A percentile compares a stretch with the other conserved stretches of the same genome.
phyloP scores from a whole-genome alignment of 495 filamentous ascomycete species.

The Neurospora sp. region DNA sequence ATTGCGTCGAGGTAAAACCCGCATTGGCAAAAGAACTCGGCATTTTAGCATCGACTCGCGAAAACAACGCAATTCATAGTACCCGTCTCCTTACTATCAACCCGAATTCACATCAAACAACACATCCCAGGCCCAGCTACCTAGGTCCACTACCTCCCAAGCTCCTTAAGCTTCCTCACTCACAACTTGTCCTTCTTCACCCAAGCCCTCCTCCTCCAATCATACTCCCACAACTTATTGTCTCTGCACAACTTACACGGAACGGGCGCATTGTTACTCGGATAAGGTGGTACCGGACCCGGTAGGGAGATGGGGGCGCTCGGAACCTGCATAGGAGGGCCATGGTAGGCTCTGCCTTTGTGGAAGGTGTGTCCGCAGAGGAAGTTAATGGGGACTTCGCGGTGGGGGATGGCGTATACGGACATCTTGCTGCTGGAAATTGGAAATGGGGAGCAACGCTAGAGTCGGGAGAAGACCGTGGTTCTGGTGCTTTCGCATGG shows the following conservation, averaged over 20 bases:
- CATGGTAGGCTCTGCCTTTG: neutral
- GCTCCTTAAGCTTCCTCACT: neutral
- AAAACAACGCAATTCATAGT: neutral
- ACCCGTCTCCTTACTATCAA: neutral
- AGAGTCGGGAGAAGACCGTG: neutral
- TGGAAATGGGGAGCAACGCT: neutral
- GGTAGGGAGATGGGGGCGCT: neutral
- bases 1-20: neutral
- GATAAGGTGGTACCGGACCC: neutral
- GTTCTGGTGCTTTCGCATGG: neutral
- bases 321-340: neutral
- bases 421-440: neutral
- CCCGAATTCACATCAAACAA: neutral
- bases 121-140: neutral
- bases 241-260: neutral
- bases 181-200: neutral
- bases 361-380: neutral
- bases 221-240: neutral
- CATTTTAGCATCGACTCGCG: neutral
- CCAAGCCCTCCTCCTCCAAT: neutral
- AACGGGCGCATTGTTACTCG: neutral
- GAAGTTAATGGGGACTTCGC: neutral
- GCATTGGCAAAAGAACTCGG: neutral
- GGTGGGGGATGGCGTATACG: neutral
- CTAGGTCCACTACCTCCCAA: neutral